Evolutionary conservation across 106 monocot species (phyloP), one percentile per base, ranked within the genome.

Genomic region (Posidonia australis): DNA sequence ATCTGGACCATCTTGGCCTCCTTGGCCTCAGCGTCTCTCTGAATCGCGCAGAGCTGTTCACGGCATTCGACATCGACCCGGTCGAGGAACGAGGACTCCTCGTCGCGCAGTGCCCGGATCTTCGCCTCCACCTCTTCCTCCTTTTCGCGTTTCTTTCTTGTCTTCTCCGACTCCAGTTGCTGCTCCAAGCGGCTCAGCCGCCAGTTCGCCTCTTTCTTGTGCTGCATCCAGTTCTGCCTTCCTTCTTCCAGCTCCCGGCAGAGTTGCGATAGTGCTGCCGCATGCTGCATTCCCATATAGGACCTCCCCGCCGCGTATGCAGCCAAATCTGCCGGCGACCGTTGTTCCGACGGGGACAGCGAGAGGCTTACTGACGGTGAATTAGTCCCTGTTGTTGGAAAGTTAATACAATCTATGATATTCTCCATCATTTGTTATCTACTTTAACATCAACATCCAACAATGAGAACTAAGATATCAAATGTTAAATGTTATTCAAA

Each of bases 121-220:
- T 58, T 73, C 10, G 72, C 46, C 57, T 73, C 57, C 23, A 64
- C 53, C 9, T 73, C 72, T 17, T 73, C 72, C 28, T n/a, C 52
- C n/a, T 65, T 55, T 25, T 73, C 65, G 28, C 57, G 64, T 57
- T 46, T 22, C 65, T 65, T 64, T 44, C 65, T 73, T 26, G 64
- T 65, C 56, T 65, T 73, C 72, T 73, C 72, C 45, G 65, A 17
- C 46, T 73, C 72, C 46, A 73, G 55, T 54, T 73, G 72, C 65
- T 73, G 72, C 65, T 73, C 72, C 64, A 73, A 25, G 17, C 72
- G 14, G 56, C 72, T 65, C 44, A 73, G 72, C 64, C 77, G 48
- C 77, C 66, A 67, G 13, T 52, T 29, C 24, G 76, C 57, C 70
- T 77, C 76, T 22, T 77, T 77, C 64, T 68, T 51, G 65, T 77